Evolutionary conservation across 2,329 filamentous ascomycete species (phyloP).

Genomic region (Scytalidium lignicola): DNA sequence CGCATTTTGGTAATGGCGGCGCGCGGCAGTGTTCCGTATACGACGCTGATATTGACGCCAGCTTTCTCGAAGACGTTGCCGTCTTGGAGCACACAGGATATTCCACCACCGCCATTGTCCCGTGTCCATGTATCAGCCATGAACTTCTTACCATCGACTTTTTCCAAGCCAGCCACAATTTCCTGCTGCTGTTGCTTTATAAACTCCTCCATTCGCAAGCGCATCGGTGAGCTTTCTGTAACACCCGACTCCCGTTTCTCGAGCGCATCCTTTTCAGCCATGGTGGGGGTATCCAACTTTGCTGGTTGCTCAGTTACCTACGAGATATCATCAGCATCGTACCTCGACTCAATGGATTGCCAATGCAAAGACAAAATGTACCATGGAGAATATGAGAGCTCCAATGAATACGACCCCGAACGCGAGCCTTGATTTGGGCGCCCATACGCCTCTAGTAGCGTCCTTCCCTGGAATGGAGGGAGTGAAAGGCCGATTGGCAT

Average conservation of each 20-base stretch:
- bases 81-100: conserved; percentile 91
- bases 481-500: conserved; percentile 1
- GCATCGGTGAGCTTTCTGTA: conserved; percentile 81
- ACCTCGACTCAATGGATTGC: neutral
- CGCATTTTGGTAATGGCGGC: conserved; percentile 90
- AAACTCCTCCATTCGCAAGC: conserved; percentile 93
- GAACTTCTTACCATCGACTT: conserved; percentile 80
- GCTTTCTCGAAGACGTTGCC: conserved; percentile 98
- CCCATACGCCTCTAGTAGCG: conserved; percentile 27
- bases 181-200: conserved; percentile 88
- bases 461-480: conserved; percentile 4
- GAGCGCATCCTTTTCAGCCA: conserved; percentile 80
- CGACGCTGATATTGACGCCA: conserved; percentile 89
- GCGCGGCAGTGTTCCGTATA: conserved; percentile 86
- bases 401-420: conserved; percentile 43
- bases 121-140: conserved; percentile 81
- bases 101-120: conserved; percentile 84
- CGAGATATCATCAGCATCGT: conserved; percentile 15
- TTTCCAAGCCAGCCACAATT: conserved; percentile 78
- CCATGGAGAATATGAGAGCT: conserved; percentile 46
- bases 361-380: conserved; percentile 18
- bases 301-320: conserved; percentile 25
- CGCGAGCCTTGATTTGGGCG: conserved; percentile 41
- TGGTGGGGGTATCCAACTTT: conserved; percentile 59
- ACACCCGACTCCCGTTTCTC: conserved; percentile 75